Evolutionary conservation across 2,329 filamentous ascomycete species (phyloP).

Genomic region (Acephala macrosclerotiorum): DNA sequence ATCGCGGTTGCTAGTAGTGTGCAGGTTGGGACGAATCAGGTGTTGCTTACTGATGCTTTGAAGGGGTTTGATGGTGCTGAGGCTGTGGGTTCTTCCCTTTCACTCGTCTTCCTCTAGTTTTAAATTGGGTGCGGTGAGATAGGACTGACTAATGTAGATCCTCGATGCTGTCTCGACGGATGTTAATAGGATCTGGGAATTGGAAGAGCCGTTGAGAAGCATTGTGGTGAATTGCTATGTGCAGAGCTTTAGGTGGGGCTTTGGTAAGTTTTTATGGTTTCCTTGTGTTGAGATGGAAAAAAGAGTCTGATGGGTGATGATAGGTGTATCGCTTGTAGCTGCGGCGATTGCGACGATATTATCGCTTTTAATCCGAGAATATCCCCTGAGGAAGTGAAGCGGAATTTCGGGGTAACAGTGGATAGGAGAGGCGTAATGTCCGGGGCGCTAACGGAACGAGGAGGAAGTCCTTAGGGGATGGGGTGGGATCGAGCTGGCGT

Average conservation of each 20-base stretch:
- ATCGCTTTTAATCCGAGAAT: neutral
- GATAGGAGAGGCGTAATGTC: neutral
- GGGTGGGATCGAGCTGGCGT: neutral
- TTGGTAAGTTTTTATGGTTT: neutral
- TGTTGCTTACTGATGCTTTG: neutral
- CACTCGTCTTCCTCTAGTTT: no score
- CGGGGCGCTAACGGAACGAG: neutral
- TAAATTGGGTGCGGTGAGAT: neutral
- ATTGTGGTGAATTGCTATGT: neutral
- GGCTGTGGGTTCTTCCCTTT: neutral
- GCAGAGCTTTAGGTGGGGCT: neutral
- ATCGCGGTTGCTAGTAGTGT: neutral
- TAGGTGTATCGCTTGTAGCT: neutral
- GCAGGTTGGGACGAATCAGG: neutral
- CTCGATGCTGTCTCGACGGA: neutral
- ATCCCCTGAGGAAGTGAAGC: conserved; percentile 1
- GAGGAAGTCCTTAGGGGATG: neutral
- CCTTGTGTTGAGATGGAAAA: neutral
- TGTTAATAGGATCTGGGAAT: neutral
- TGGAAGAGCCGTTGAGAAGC: neutral
- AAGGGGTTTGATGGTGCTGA: conserved; percentile 3
- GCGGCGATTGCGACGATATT: neutral
- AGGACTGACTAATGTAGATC: neutral
- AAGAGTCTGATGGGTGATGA: no score
- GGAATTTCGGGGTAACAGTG: neutral